phyloP scores from a whole-genome alignment of 2,329 filamentous ascomycete species.

The Myriosclerotinia duriaeana region DNA sequence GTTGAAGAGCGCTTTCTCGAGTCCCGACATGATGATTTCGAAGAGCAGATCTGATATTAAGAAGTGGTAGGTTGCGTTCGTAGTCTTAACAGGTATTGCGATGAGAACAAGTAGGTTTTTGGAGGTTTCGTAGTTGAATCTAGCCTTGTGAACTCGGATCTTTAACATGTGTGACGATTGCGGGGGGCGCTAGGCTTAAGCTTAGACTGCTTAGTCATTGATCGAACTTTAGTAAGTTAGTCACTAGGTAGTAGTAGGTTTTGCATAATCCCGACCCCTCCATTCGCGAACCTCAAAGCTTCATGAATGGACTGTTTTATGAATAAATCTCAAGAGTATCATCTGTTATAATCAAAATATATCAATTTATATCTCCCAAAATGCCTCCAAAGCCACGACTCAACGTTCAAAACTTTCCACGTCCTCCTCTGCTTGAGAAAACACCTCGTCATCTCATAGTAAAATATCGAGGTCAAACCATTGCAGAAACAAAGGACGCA shows the following conservation, averaged over 20 bases:
- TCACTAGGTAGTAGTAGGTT: too few relatives aligned
- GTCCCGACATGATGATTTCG: conserved; percentile 53
- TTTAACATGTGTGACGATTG: conserved; percentile 11
- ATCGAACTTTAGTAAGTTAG: background rate
- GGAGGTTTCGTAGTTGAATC: conserved; percentile 14
- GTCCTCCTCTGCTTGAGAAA: conserved; percentile 57
- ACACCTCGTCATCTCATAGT: conserved; percentile 55
- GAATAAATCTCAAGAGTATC: background rate
- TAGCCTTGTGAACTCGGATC: conserved; percentile 16
- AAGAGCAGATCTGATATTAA: background rate
- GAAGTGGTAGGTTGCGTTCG: background rate
- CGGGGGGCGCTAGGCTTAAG: conserved; percentile 14
- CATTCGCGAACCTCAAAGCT: background rate
- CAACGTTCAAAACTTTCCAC: conserved; percentile 58
- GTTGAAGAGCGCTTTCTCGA: conserved; percentile 62
- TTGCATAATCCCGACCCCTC: background rate
- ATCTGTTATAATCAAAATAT: background rate
- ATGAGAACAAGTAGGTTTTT: conserved; percentile 6
- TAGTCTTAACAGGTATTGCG: background rate
- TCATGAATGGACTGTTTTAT: background rate
- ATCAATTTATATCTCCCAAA: conserved; percentile 20
- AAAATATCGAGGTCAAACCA: conserved; percentile 53
- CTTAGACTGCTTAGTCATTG: conserved; percentile 8
- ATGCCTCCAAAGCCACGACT: conserved; percentile 48
- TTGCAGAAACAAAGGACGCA: conserved; percentile 58